phyloP scores from a whole-genome alignment of 768 basidiomycete genomes.

The Tulasnella sp. region DNA sequence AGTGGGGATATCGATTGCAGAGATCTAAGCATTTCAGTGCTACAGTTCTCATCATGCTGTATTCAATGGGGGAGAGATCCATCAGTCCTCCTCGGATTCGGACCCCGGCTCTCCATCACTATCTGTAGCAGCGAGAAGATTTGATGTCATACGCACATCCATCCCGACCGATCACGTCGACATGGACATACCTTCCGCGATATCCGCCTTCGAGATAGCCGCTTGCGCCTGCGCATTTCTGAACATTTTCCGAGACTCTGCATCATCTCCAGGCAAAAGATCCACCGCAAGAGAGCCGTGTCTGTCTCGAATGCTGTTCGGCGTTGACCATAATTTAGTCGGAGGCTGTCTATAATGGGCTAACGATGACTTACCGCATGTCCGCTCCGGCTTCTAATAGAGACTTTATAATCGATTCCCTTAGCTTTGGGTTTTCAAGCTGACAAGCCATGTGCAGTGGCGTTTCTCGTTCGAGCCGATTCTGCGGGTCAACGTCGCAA shows the following conservation, averaged over 20 bases:
- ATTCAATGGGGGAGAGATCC: not conserved
- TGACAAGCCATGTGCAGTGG: conserved; percentile 62
- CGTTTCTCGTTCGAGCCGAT: conserved; percentile 56
- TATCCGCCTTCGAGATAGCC: conserved; percentile 45
- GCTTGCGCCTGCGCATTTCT: conserved; percentile 42
- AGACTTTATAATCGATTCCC: conserved; percentile 45
- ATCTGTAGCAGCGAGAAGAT: not conserved
- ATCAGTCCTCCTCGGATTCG: not conserved
- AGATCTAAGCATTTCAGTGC: no score
- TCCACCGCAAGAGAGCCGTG: conserved; percentile 47
- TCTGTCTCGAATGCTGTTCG: conserved; percentile 68
- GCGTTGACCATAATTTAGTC: no score
- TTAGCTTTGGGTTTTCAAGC: conserved; percentile 42
- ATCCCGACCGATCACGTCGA: not conserved
- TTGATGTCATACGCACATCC: not conserved
- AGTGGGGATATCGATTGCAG: no score
- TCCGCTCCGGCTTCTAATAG: conserved; percentile 74
- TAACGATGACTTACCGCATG: conserved; percentile 41
- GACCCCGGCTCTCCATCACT: conserved; percentile 5
- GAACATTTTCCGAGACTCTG: conserved; percentile 40
- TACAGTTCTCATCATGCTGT: no score
- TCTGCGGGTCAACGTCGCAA: conserved; percentile 73
- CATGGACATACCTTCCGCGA: conserved; percentile 43
- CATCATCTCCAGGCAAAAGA: conserved; percentile 42
- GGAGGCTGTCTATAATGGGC: no score